Conservation (phyloP, 352 stramenopile species). For the Elongisporangium undulatum region DNA sequence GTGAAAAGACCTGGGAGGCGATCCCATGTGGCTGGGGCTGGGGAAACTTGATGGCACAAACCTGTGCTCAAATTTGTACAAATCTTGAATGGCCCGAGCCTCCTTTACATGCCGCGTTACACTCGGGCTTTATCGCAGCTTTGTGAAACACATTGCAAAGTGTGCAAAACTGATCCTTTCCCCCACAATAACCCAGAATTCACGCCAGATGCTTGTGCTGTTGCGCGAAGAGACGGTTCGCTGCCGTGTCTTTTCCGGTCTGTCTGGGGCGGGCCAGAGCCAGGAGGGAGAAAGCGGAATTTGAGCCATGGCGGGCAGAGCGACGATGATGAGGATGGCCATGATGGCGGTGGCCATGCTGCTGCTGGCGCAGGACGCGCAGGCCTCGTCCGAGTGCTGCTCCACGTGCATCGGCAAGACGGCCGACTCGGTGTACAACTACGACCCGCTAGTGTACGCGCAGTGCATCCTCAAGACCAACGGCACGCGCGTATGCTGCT, state of each 20-base stretch:
- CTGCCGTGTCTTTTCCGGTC: background rate
- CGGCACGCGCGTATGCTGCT: conserved; percentile 54
- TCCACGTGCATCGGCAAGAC: conserved; percentile 66
- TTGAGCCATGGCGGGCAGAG: background rate
- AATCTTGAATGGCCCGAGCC: background rate
- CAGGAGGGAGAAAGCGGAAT: background rate
- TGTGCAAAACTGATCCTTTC: background rate
- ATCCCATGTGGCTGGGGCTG: background rate
- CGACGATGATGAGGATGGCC: background rate
- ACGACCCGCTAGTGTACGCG: conserved; percentile 57
- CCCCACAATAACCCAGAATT: background rate
- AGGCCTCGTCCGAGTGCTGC: conserved; percentile 38
- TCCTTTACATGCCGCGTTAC: background rate
- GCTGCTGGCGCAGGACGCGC: conserved; percentile 10
- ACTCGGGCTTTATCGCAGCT: background rate
- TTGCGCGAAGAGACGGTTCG: background rate
- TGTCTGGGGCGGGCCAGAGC: background rate
- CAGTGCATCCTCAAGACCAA: conserved; percentile 41
- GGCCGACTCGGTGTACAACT: conserved; percentile 45
- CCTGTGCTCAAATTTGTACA: background rate
- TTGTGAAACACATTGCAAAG: background rate
- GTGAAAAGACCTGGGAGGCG: background rate
- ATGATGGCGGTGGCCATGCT: conserved; percentile 1
- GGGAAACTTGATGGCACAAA: background rate
- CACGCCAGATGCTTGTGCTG: background rate